Base-by-base conservation (phyloP, 257 asterid genomes). In the Solanum raphanifolium region DNA sequence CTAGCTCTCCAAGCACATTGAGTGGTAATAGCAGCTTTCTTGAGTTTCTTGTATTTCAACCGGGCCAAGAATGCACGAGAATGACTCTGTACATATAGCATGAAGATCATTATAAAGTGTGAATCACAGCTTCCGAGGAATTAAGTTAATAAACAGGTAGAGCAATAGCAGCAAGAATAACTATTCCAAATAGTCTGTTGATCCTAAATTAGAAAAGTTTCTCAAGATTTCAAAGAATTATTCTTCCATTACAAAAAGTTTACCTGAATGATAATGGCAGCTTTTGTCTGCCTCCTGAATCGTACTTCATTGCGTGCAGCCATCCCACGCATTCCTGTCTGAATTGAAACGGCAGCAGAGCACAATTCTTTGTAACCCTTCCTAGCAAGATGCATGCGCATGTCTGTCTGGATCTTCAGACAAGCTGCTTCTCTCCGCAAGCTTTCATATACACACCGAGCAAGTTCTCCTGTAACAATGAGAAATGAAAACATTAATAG, bases 1-100 rank as follows among this genome's bases (percentile, higher is more conserved):
- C 48, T 87, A 85, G 84, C 88, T 85, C 95, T 91, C 74, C 92
- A 93, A 36, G 90, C 90, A 79, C 94, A 92, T 87, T 93, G 95
- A 46, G 91, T 62, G 55, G 88, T 82, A 85, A 91, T 66, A 68
- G 93, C 90, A 55, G 95, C 95, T 29, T 87, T 66, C 87, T 87
- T 91, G 88, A 92, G 55, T 71, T 87, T 89, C 83, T 83, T 55
- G 87, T 90, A 93, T 55, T 71, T 32, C 85, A 75, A 62, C 84
- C 52, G 69, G 12, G 91, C 89, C 90, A 91, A 86, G 92, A 86
- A 86, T 55, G 92, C 60, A 38, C 91, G 90, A 72, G 88, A 89
- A 72, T 91, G 88, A 55, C 89, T 87, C 95, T 92, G 94, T 73
- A 46, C 66, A 75, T 32, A 46, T 16, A 23, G 76, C 84, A 71